Base-by-base conservation (phyloP, 1,284 basidiomycete genomes). In the Puccinia coronata region DNA sequence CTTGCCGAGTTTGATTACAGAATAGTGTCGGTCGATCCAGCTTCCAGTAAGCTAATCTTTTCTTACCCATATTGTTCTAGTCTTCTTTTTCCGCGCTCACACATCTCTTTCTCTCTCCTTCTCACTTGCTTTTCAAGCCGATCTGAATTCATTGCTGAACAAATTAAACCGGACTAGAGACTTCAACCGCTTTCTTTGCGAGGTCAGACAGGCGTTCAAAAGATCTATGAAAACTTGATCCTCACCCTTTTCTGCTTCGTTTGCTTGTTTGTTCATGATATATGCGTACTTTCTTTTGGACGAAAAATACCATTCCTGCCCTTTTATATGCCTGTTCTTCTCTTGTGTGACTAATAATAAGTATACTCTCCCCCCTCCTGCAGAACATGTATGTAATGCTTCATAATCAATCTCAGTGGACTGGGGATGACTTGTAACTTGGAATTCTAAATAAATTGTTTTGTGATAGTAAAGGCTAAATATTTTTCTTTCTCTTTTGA, bases 151-250 rank as follows among this genome's bases (percentile, higher is more conserved):
- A 2, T 51, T 51, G 18, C 16, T 71, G 11, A 71, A 71, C 51
- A 47, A 34, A 71, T 43, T 71, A 34, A 71, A 71, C 31, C 43
- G 53, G 47, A 51, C 69, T 2, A 4, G 69, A 71, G 31, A 71
- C 53, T 71, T 71, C 25, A 51, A 71, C 20, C 43, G 49, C 11
- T 71, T 71, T 20, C 20, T 71, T 25, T 53, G 69, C 31, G 69
- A 71, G 2, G 47, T 71, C 20, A 47, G 69, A 28, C 20, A 18
- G 20, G 69, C 41, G 51, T 71, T 71, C 47, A 41, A 71, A 8
- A 47, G 43, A 43, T 43, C 63, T 8, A 67, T 67, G 57, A 59
- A 59, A 14, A 5, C 57, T 59, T 59, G 57, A 59, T 16, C 57
- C n/a, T 25, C 57, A 28, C 34, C 28, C n/a, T 34, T 25, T 25